A percentile compares a stretch with the other conserved stretches of the same genome.
Evolutionary conservation across 2,329 filamentous ascomycete genomes (phyloP).

Genomic region (Knufia petricola): DNA sequence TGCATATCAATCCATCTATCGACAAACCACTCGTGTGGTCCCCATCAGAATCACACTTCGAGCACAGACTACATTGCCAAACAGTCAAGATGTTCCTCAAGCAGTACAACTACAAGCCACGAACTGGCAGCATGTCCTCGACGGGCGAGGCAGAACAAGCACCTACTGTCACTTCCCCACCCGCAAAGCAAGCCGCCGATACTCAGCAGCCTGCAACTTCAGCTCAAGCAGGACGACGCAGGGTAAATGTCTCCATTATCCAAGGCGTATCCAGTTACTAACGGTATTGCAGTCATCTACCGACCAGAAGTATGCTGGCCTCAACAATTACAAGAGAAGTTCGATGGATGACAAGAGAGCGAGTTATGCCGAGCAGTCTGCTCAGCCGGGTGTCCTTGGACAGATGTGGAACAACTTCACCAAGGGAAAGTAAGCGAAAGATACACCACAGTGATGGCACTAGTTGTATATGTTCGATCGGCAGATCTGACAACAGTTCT

Average conservation of each 20-base stretch:
- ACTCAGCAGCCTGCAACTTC: slow-evolving; percentile 8
- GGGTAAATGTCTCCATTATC: slow-evolving; percentile 14
- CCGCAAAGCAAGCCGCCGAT: slow-evolving; percentile 9
- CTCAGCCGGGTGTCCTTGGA: slow-evolving; percentile 16
- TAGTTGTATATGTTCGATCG: too few species aligned
- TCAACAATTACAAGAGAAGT: slow-evolving; percentile 16
- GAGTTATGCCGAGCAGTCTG: slow-evolving; percentile 18
- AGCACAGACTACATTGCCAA: neutral
- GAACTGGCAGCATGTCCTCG: slow-evolving; percentile 18
- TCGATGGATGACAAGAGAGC: slow-evolving; percentile 16
- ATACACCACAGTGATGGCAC: too few species aligned
- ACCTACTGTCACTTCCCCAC: slow-evolving; percentile 9
- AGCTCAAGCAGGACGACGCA: slow-evolving; percentile 16
- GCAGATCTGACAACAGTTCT: too few species aligned
- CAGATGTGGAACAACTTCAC: slow-evolving; percentile 22
- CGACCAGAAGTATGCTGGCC: slow-evolving; percentile 18
- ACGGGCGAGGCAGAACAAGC: neutral
- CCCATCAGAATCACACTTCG: neutral
- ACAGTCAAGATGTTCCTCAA: slow-evolving; percentile 22
- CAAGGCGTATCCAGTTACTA: neutral
- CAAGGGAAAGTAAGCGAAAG: slow-evolving; percentile 23
- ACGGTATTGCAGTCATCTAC: slow-evolving; percentile 11
- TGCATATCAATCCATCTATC: neutral
- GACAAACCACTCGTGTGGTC: neutral
- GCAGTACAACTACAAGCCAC: slow-evolving; percentile 22